Base-by-base conservation (phyloP, 768 basidiomycete genomes). In the Cytidiella melzeri region DNA sequence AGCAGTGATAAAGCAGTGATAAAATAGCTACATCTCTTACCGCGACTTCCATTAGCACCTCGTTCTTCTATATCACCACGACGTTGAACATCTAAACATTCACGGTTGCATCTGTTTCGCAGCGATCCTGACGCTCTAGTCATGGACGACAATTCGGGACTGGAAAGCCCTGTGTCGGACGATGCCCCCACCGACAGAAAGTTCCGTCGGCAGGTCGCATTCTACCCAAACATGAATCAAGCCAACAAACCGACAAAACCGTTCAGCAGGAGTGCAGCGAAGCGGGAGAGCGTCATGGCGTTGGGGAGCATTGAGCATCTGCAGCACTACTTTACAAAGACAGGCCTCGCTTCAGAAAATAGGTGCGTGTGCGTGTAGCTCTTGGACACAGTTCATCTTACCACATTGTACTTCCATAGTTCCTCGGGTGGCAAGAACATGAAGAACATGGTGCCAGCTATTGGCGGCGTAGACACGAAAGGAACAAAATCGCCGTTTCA, bases 301-400 rank as follows among this genome's bases (percentile, higher is more conserved):
- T 69, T 97, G 15, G 93, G 93, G n/a, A 92, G 90, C 63, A 97
- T 97, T 57, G 88, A 95, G 63, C 90, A 96, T 64, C 77, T 97
- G 37, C 94, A 97, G 67, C 85, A 93, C 60, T 94, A 93, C 63
- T 97, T 94, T 60, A 90, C 88, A 6, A 92, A 92, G 75, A 81
- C 87, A 0, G 90, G 90, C 1, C 76, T 92, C 47, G 76, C 75
- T 21, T 74, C 84, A 27, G 80, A 83, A 70, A 76, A 75, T 67
- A 78, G 80, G 91, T 86, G 68, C 69, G 84, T 73, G 27, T 30
- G 24, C 44, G 39, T 41, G 45, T 37, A 7, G 30, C 30, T 7
- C 44, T n/a, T 41, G 41, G 27, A 58, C n/a, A 46, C 41, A 47
- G 34, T 30, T 43, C 37, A 51, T 47, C 20, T 45, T 43, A 43